Conservation (phyloP, 1,284 basidiomycete genomes). For the Marasmius fiardii region DNA sequence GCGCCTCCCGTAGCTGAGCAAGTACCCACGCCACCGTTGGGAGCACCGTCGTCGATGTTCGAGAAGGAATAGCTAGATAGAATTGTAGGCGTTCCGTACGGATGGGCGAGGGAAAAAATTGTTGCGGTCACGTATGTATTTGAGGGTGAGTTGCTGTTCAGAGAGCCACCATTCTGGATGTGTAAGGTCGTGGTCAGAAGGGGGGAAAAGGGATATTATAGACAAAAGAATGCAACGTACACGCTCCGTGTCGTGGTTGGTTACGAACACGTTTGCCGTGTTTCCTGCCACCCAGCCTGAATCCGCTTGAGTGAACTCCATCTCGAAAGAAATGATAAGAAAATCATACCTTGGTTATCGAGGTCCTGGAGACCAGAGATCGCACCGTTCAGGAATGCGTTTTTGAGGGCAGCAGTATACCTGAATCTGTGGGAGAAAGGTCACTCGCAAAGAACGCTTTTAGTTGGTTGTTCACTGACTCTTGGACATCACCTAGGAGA, state of each 20-base stretch:
- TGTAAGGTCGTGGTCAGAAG: neutral
- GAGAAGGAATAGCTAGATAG: constrained; percentile 60
- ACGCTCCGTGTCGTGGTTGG: constrained; percentile 69
- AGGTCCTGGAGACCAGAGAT: constrained; percentile 53
- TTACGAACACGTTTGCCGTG: constrained; percentile 63
- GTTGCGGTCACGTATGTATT: constrained; percentile 60
- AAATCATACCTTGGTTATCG: constrained; percentile 43
- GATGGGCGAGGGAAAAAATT: constrained; percentile 63
- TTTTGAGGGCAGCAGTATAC: constrained; percentile 49
- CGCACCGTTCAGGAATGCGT: constrained; percentile 47
- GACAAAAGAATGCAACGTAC: constrained; percentile 29
- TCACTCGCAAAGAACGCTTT: neutral
- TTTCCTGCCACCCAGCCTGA: constrained; percentile 57
- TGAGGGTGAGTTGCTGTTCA: constrained; percentile 58
- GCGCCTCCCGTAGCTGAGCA: constrained; percentile 50
- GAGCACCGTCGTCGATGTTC: constrained; percentile 50
- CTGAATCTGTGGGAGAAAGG: constrained; percentile 46
- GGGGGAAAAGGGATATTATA: neutral
- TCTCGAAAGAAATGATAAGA: no score
- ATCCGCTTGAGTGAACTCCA: neutral
- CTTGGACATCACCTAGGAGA: constrained; percentile 56
- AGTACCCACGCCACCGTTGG: constrained; percentile 48
- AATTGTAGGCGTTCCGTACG: constrained; percentile 64
- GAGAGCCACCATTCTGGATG: constrained; percentile 45
- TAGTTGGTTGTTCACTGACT: constrained; percentile 35